Base-by-base conservation (phyloP, 2,329 filamentous ascomycete species). In the Mollisia scopiformis region DNA sequence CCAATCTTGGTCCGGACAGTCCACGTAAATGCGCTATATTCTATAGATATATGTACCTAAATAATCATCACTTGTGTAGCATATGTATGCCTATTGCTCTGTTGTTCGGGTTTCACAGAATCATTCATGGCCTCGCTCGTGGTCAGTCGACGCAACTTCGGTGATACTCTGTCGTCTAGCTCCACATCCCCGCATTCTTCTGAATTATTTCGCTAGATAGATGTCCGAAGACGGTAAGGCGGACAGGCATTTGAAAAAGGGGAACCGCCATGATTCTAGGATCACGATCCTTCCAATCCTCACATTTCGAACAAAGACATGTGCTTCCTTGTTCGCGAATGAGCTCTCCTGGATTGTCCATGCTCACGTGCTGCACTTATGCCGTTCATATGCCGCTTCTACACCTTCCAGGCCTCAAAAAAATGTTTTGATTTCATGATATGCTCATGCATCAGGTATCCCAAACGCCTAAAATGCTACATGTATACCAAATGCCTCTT, bases 381-480 rank as follows among this genome's bases (percentile, higher is more conserved):
- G 49, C 49, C 30, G 25, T 51, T 30, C 41, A 21, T n/a, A 37
- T 19, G 27, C 35, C 6, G 39, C 27, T 21, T 37, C 19, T 51
- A 47, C 47, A 52, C 28, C 30, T 54, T 27, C 28, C 55, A 54
- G 27, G 6, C 33, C 49, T 8, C 21, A 16, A 28, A 51, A 51
- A 35, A 55, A 39, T 54, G 53, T 53, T 4, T 43, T 57, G 25
- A 50, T 51, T 55, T 35, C 41, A 37, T 51, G 23, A 30, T 56
- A 41, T 52, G 13, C 37, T 47, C 56, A 55, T 53, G 27, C 53
- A 60, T 46, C 50, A 46, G 6, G 49, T 59, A 56, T 50, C 43
- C 43, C 27, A 41, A 61, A 66, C 60, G 53, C 62, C 62, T 13
- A 28, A 8, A 57, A 64, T 66, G 62, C 57, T 55, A 62, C 55